Evolutionary conservation across 108 stramenopile genomes (phyloP), one percentile per base, ranked within the genome.

Genomic region (Pseudonitzschia multiseries): DNA sequence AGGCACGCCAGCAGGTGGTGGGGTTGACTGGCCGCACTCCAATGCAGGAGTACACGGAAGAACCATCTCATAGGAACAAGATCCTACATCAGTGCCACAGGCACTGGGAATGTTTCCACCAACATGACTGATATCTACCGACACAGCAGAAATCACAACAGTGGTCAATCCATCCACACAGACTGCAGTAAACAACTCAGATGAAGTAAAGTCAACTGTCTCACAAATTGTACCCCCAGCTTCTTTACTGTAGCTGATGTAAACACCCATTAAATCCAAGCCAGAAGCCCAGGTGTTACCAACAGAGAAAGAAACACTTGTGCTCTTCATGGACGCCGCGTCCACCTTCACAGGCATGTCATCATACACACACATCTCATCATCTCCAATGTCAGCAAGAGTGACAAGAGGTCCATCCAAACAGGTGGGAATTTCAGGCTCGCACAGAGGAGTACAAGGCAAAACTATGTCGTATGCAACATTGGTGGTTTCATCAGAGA

Each of bases 371-470:
- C 64, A 65, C 22, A 60, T 60, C 8, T 1, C 64, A 31, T 65
- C 64, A 17, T 1, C 0, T 20, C 28, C 64, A 65, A 65, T 65
- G 18, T 65, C 64, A 65, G 31, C 64, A 65, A 40, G 31, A n/a
- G 22, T 22, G 33, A 65, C 64, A 13, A 65, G 18, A 17, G 64
- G 40, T 17, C 42, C 64, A 40, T 65, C 64, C 4, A 65, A 21
- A 24, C 64, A 65, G 9, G 18, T 36, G 31, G 64, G 64, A 31
- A 42, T 20, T 42, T 18, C 36, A 18, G 64, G 64, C 31, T 65
- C 21, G 42, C 64, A 65, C 5, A 41, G 15, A 17, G 64, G 64
- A 41, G 64, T 65, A 24, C 64, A 65, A 42, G 64, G 64, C 18
- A 65, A 4, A 18, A 4, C 24, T 5, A 40, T 17, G 4, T 8